A percentile compares a stretch with the other conserved stretches of the same genome.
phyloP scores from a whole-genome alignment of 2,329 filamentous ascomycete species.

The Truncatella angustata region DNA sequence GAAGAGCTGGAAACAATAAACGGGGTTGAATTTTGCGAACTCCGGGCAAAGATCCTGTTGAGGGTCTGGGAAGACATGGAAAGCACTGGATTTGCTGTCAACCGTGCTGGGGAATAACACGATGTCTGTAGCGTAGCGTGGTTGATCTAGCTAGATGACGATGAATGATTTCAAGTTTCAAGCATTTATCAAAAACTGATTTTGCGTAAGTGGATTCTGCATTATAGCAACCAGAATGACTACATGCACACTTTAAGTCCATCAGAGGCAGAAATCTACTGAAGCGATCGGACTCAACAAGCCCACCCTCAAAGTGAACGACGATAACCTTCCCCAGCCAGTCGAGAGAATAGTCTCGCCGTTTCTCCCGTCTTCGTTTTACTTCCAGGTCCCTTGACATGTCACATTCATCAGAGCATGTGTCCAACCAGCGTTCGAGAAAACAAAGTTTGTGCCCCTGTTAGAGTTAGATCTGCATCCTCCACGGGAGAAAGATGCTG shows the following conservation, averaged over 20 bases:
- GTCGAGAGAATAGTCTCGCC: background rate
- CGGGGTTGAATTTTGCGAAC: background rate
- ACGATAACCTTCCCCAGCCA: no score
- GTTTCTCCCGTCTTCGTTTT: background rate
- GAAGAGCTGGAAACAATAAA: slow-evolving; percentile 11
- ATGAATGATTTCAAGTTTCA: slow-evolving; percentile 19
- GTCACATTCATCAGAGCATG: background rate
- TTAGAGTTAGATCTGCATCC: background rate
- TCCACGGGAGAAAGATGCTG: background rate
- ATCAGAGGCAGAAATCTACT: no score
- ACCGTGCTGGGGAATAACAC: background rate
- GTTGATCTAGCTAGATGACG: slow-evolving; percentile 19
- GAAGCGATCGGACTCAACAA: no score
- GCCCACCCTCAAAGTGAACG: no score
- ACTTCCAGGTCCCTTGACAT: background rate
- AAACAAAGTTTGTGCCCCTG: background rate
- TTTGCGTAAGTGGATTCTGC: no score
- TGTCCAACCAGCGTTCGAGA: background rate
- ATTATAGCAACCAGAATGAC: no score
- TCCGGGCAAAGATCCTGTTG: background rate
- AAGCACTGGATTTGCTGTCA: background rate
- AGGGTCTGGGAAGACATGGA: background rate
- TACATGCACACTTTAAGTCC: no score
- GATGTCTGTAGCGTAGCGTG: slow-evolving; percentile 18
- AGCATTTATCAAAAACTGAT: no score